phyloP scores from a whole-genome alignment of 768 basidiomycete genomes.

The Candolleomyces aberdarensis region DNA sequence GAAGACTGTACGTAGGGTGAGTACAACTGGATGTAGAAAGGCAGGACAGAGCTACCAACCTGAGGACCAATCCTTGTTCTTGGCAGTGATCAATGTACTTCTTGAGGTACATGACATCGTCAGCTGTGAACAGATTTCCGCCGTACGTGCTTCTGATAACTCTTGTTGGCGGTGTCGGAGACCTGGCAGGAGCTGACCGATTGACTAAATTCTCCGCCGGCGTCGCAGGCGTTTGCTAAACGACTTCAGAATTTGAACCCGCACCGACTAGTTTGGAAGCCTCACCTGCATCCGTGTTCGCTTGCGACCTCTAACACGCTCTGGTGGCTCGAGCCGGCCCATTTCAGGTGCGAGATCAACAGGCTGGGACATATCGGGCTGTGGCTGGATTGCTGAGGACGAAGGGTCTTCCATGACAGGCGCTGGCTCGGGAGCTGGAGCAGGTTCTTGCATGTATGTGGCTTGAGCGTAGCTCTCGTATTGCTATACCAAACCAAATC shows the following conservation, averaged over 20 bases:
- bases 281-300: conserved; percentile 58
- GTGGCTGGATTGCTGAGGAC: not conserved
- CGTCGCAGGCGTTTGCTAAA: conserved; percentile 58
- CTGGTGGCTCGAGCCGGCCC: conserved; percentile 17
- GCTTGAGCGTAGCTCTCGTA: conserved; percentile 48
- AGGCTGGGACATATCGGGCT: not conserved
- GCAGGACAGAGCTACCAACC: conserved; percentile 32
- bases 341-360: conserved; percentile 1
- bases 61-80: conserved; percentile 80
- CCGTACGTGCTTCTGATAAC: conserved; percentile 89
- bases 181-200: conserved; percentile 67
- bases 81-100: conserved; percentile 91
- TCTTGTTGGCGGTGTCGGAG: conserved; percentile 79
- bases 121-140: conserved; percentile 82
- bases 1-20: conserved; percentile 37
- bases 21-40: not conserved
- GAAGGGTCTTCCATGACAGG: conserved; percentile 8
- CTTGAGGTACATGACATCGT: conserved; percentile 80
- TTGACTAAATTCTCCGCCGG: conserved; percentile 69
- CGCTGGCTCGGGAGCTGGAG: conserved; percentile 34
- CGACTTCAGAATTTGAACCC: conserved; percentile 1
- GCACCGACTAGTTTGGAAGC: conserved; percentile 7
- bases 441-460: conserved; percentile 47
- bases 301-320: conserved; percentile 65
- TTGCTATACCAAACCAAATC: conserved; percentile 12